A percentile compares a stretch with the other conserved stretches of the same genome.
Conservation (phyloP, 2,329 filamentous ascomycete genomes). For the Botrytis cinerea region DNA sequence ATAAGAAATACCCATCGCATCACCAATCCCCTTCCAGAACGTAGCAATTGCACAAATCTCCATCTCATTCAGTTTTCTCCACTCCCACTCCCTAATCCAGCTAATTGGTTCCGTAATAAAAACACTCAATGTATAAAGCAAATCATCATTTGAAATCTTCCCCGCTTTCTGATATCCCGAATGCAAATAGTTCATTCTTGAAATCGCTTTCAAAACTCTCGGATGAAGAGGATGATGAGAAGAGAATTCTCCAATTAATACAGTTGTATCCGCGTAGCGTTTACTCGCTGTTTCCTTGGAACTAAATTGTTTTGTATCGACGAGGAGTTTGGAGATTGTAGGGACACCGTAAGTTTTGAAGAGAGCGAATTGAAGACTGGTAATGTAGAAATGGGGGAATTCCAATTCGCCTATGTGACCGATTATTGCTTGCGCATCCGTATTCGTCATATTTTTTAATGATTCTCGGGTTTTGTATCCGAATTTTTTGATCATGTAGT, state of each 20-base stretch:
- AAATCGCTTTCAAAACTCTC: conserved; percentile 54
- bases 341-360: conserved; percentile 62
- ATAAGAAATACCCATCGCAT: conserved; percentile 66
- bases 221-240: conserved; percentile 34
- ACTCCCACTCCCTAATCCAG: conserved; percentile 68
- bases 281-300: conserved; percentile 51
- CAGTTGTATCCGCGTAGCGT: conserved; percentile 34
- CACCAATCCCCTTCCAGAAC: conserved; percentile 71
- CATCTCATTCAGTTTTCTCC: conserved; percentile 66
- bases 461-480: conserved; percentile 49
- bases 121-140: conserved; percentile 65
- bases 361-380: conserved; percentile 58
- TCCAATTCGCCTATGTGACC: conserved; percentile 51
- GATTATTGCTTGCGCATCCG: conserved; percentile 54
- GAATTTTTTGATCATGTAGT: conserved; percentile 46
- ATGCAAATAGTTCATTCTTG: conserved; percentile 67
- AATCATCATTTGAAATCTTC: conserved; percentile 62
- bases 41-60: conserved; percentile 67
- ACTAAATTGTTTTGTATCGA: conserved; percentile 52
- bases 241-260: conserved; percentile 35
- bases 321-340: conserved; percentile 52
- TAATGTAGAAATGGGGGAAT: conserved; percentile 55
- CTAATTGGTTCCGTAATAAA: conserved; percentile 66
- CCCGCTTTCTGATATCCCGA: conserved; percentile 56
- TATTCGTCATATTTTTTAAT: conserved; percentile 54